Base-by-base conservation (phyloP, 2,329 filamentous ascomycete genomes). In the Apiospora arundinis region DNA sequence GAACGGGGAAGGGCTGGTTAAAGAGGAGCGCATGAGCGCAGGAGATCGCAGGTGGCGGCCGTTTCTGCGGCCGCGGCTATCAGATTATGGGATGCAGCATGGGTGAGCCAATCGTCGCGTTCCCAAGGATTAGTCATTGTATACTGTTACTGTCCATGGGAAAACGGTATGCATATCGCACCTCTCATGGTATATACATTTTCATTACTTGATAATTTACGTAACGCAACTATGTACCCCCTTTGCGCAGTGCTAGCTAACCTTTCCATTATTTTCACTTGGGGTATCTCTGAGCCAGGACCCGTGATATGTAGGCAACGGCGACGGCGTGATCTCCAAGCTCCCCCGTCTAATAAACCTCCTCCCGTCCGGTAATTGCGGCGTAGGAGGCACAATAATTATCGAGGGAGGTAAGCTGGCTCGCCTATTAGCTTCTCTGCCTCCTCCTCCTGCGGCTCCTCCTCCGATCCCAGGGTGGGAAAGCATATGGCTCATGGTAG, bases 31-130 rank as follows among this genome's bases (percentile, higher is more conserved):
- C 52, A 60, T 16, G 52, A 60, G 32, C 52, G 28, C 52, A 60
- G 28, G 28, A 60, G 32, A 63, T 63, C 56, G 56, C 52, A 37
- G 48, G 48, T 28, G 52, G 52, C 52, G 52, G 28, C 56, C 56
- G 32, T 63, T 63, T 63, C 56, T 63, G 56, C 56, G 56, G 21
- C 56, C 56, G 56, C 56, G 56, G 56, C 32, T 63, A 63, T 40
- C 56, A 63, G 56, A 40, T 63, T 32, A 40, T 63, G 56, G 56
- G 32, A 63, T 40, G 32, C 52, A 37, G 28, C 28, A 60, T 16
- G 16, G 11, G 18, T 32, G 28, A 40, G 21, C 56, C 56, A 63
- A 40, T 40, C 49, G 25, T 28, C 32, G 49, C n/a, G 5, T 56
- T 18, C 4, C 18, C 28, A 28, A 1, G 4, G 11, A 52, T 28